These are phyloP conservation scores for Erythrobasidium hasegawianum DNA, from an alignment of 1,284 basidiomycete genomes.

Conservation along the genomic window DNA sequence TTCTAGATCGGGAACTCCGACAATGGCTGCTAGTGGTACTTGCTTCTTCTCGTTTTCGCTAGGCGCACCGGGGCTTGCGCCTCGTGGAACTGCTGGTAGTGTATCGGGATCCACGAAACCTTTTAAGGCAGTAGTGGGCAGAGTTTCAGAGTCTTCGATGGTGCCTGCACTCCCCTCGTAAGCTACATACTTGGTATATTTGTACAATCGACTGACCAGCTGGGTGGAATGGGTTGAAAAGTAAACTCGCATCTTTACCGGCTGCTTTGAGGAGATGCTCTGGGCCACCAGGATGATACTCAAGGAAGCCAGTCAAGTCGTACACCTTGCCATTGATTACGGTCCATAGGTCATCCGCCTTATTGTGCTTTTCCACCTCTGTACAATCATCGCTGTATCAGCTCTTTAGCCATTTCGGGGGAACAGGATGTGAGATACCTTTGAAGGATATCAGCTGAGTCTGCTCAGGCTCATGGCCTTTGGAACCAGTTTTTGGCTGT, in stretches of 20 bases:
- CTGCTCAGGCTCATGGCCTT: too few relatives aligned
- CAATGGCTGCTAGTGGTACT: slow-evolving; percentile 66
- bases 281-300: slow-evolving; percentile 49
- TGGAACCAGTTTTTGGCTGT: too few relatives aligned
- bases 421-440: too few relatives aligned
- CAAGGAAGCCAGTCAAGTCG: slow-evolving; percentile 47
- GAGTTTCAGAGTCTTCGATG: slow-evolving; percentile 55
- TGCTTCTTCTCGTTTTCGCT: slow-evolving; percentile 51
- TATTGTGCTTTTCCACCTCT: neutral
- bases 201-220: slow-evolving; percentile 3
- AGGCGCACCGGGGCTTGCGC: slow-evolving; percentile 60
- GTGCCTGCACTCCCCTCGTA: slow-evolving; percentile 58
- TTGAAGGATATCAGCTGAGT: too few relatives aligned
- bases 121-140: slow-evolving; percentile 66
- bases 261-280: slow-evolving; percentile 58
- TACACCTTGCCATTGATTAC: slow-evolving; percentile 50
- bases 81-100: slow-evolving; percentile 52
- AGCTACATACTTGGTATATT: too few relatives aligned
- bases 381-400: too few relatives aligned
- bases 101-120: slow-evolving; percentile 54
- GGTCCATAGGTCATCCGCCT: slow-evolving; percentile 43
- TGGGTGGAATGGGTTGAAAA: slow-evolving; percentile 24
- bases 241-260: slow-evolving; percentile 61
- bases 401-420: too few relatives aligned
- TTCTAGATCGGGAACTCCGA: slow-evolving; percentile 55